Evolutionary conservation across 768 basidiomycete species (phyloP), one percentile per base, ranked within the genome.

Genomic region (Favolaschia claudopus): DNA sequence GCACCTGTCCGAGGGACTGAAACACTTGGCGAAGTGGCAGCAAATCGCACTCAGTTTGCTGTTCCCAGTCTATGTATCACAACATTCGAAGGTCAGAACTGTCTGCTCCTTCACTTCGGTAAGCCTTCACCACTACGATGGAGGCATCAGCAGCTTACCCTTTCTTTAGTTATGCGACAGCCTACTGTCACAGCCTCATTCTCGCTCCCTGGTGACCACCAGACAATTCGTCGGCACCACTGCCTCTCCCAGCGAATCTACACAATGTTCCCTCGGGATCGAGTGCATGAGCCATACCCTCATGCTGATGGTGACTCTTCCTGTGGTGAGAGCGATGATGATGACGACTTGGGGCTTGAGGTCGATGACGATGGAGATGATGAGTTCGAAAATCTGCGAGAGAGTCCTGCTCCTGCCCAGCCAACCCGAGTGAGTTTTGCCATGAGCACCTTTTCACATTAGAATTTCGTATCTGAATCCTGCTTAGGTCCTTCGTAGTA

Each of bases 11-110:
- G 12, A 13, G 13, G 13, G 13, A 12, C 10, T 13, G 10, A 10
- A 12, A 40, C 39, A 8, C n/a, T 54, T 7, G 42, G 24, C 42
- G 33, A 54, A 12, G 6, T 54, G 10, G 52, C 42, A n/a, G 42
- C 52, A 24, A 54, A 37, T 36, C 52, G 52, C 22, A 32, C 45
- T 29, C 52, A 45, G 31, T 54, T 54, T 28, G 52, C 52, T 9
- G 22, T 54, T 34, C 52, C 52, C 20, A 43, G 52, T 4, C 52
- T 54, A 1, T 54, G 52, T 25, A 44, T 54, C 2, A 20, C 9
- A 3, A 14, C 40, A 24, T 3, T 15, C 14, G 31, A 43, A 17
- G 52, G 32, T 4, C 12, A 43, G 29, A 31, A 40, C 17, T 52
- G 43, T 33, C 29, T 52, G 13, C 9, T 7, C 28, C 29, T 54